Evolutionary conservation across 176 grass and related monocot species (phyloP).

Genomic region (Oryza punctata): DNA sequence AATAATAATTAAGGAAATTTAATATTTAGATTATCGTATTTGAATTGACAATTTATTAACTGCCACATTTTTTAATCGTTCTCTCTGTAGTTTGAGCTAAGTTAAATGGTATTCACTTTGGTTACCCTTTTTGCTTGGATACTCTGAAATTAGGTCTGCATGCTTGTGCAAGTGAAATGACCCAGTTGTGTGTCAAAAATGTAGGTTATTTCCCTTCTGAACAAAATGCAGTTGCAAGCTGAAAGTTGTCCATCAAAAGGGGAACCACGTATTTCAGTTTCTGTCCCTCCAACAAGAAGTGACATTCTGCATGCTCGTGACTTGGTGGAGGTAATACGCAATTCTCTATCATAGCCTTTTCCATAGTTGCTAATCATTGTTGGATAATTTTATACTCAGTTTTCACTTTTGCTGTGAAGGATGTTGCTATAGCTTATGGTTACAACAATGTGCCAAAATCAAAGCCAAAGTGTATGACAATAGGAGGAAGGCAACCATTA

Average conservation of each 20-base stretch:
- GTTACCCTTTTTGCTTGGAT: neutral
- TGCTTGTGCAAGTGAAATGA: slow-evolving; percentile 25
- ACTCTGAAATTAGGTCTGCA: slow-evolving; percentile 2
- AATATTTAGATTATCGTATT: neutral
- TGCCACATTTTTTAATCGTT: neutral
- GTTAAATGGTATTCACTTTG: slow-evolving; percentile 4
- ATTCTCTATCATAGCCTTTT: slow-evolving; percentile 15
- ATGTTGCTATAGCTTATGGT: slow-evolving; percentile 97
- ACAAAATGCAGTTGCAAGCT: slow-evolving; percentile 97
- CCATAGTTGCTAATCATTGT: neutral
- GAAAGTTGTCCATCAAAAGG: slow-evolving; percentile 41
- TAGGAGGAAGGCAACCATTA: slow-evolving; percentile 79
- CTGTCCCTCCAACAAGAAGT: slow-evolving; percentile 83
- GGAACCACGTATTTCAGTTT: slow-evolving; percentile 50
- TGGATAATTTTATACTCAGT: neutral
- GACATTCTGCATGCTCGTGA: slow-evolving; percentile 79
- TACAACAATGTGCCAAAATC: slow-evolving; percentile 97
- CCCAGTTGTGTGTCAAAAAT: slow-evolving; percentile 31
- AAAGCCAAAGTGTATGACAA: slow-evolving; percentile 85
- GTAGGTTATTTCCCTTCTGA: slow-evolving; percentile 82
- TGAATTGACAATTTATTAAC: slow-evolving; percentile 7
- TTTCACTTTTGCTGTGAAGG: slow-evolving; percentile 50
- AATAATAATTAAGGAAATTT: slow-evolving; percentile 13
- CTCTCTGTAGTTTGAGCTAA: slow-evolving; percentile 22
- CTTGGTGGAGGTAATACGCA: slow-evolving; percentile 57